Conservation (phyloP, 1,139 yeast genomes). For the Citeromyces hawaiiensis region DNA sequence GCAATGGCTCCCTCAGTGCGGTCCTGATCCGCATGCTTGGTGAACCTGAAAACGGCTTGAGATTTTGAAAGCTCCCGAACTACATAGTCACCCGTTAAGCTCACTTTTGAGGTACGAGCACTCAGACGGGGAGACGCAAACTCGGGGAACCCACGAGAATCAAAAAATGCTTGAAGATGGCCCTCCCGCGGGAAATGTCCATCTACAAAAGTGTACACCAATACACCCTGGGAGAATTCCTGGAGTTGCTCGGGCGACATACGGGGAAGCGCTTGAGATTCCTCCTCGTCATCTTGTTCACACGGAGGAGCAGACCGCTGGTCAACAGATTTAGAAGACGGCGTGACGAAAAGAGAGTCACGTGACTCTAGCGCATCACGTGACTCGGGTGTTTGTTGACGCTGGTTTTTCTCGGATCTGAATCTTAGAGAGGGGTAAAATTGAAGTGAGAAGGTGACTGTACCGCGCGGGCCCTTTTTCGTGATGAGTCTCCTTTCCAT, state of each 20-base stretch:
- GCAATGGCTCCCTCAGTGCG: constrained; percentile 48
- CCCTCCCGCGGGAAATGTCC: constrained; percentile 39
- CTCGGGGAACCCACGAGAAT: constrained; percentile 53
- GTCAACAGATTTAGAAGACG: neutral
- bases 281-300: constrained; percentile 24
- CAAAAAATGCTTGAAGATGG: constrained; percentile 64
- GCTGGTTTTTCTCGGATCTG: constrained; percentile 60
- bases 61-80: constrained; percentile 74
- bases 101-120: constrained; percentile 27
- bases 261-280: constrained; percentile 32
- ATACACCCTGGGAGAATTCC: constrained; percentile 60
- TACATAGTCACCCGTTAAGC: constrained; percentile 57
- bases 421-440: constrained; percentile 79
- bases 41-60: constrained; percentile 44
- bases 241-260: constrained; percentile 50
- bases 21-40: constrained; percentile 36
- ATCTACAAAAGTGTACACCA: constrained; percentile 51
- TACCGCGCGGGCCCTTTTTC: constrained; percentile 70
- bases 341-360: neutral
- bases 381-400: no score
- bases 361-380: constrained; percentile 5
- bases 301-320: neutral
- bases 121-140: constrained; percentile 36
- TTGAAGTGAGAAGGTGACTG: constrained; percentile 54
- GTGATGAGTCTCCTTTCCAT: constrained; percentile 50